phyloP scores from a whole-genome alignment of 2,329 filamentous ascomycete species.

The Dryadomyces quercivorus region DNA sequence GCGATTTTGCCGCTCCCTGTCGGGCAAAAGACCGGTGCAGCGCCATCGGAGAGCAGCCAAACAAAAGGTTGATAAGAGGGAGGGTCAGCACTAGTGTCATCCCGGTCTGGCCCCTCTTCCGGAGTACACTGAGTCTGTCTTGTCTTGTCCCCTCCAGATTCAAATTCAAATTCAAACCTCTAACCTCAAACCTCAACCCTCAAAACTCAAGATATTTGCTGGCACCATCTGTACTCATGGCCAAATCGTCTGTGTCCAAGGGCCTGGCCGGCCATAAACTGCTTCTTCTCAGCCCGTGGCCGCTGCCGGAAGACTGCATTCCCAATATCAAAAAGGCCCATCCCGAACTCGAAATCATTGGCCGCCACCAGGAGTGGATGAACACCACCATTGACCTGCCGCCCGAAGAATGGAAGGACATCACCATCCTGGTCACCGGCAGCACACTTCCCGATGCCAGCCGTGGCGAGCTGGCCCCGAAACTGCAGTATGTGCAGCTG shows the following conservation, averaged over 20 bases:
- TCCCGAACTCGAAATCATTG: slow-evolving; percentile 29
- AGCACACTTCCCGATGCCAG: slow-evolving; percentile 22
- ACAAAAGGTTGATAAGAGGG: too few relatives aligned
- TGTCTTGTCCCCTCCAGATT: too few relatives aligned
- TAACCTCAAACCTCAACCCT: too few relatives aligned
- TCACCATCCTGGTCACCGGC: slow-evolving; percentile 26
- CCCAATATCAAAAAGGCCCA: slow-evolving; percentile 18
- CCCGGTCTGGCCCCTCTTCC: background rate
- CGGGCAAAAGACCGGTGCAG: too few relatives aligned
- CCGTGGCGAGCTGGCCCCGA: slow-evolving; percentile 25
- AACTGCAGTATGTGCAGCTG: slow-evolving; percentile 40
- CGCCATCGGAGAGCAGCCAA: too few relatives aligned
- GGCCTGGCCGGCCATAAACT: background rate
- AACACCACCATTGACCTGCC: slow-evolving; percentile 14
- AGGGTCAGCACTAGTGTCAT: background rate
- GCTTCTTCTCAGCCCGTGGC: background rate
- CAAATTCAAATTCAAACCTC: too few relatives aligned
- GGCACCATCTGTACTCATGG: background rate
- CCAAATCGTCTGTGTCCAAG: background rate
- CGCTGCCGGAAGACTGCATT: background rate
- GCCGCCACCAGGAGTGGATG: slow-evolving; percentile 15
- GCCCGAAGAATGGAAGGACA: slow-evolving; percentile 29
- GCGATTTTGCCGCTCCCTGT: too few relatives aligned
- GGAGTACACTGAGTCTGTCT: too few relatives aligned
- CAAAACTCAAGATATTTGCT: too few relatives aligned